phyloP scores from a whole-genome alignment of 2,329 filamentous ascomycete genomes.

The Drechslera avenae region DNA sequence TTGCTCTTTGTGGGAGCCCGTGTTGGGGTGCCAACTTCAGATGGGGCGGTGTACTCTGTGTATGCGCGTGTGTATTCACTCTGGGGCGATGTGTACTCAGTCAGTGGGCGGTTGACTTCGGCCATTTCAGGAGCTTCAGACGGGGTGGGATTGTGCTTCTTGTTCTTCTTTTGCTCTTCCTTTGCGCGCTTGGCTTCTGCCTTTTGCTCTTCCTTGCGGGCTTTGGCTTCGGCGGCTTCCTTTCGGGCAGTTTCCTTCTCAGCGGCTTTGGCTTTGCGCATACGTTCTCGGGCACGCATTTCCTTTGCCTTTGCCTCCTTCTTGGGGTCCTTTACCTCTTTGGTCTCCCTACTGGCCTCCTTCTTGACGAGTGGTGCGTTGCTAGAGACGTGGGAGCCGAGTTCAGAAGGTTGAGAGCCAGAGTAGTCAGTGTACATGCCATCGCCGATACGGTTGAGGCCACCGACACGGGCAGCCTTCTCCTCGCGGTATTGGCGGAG shows the following conservation, averaged over 20 bases:
- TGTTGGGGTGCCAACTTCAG: constrained; percentile 24
- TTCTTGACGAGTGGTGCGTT: constrained; percentile 51
- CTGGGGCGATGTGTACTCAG: constrained; percentile 24
- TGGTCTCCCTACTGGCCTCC: constrained; percentile 32
- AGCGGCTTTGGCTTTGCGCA: constrained; percentile 51
- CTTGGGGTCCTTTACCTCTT: constrained; percentile 44
- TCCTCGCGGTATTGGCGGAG: constrained; percentile 86
- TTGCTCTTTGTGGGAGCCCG: constrained; percentile 24
- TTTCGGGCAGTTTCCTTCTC: constrained; percentile 46
- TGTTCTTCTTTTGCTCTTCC: constrained; percentile 52
- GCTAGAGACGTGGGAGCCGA: constrained; percentile 53
- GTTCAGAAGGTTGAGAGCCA: constrained; percentile 65
- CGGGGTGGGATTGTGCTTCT: constrained; percentile 42
- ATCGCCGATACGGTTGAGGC: constrained; percentile 82
- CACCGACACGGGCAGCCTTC: constrained; percentile 83
- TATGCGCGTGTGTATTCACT: constrained; percentile 30
- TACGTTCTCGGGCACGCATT: constrained; percentile 57
- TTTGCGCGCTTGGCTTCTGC: constrained; percentile 44
- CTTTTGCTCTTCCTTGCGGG: constrained; percentile 50
- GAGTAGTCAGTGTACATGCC: constrained; percentile 81
- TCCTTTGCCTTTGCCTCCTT: constrained; percentile 48
- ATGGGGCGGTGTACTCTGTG: constrained; percentile 39
- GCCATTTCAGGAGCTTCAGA: constrained; percentile 39
- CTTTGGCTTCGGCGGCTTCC: constrained; percentile 49
- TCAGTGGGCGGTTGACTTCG: constrained; percentile 33